These are phyloP conservation scores for Fusarium algeriense DNA, from an alignment of 2,329 filamentous ascomycete species.

Conservation along the genomic window DNA sequence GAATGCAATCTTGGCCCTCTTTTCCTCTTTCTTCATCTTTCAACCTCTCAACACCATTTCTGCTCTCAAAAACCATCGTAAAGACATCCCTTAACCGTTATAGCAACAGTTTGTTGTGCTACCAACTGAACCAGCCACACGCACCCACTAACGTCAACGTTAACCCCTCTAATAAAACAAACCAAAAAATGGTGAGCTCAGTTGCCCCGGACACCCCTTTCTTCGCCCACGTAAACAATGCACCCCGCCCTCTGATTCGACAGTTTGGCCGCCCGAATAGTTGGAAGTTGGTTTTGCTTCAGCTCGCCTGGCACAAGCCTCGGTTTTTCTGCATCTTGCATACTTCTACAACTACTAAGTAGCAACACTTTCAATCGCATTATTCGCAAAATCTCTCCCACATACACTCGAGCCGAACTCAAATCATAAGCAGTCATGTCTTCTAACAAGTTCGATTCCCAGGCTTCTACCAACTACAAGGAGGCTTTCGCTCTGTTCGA, in stretches of 20 bases:
- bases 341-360: constrained; percentile 23
- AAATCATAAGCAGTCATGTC: constrained; percentile 54
- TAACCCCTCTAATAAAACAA: constrained; percentile 29
- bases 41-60: constrained; percentile 43
- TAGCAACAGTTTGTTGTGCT: too few relatives aligned
- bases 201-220: constrained; percentile 51
- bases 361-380: constrained; percentile 34
- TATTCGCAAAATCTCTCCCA: constrained; percentile 18
- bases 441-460: constrained; percentile 66
- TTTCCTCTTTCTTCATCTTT: constrained; percentile 42
- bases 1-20: constrained; percentile 38
- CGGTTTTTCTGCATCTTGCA: constrained; percentile 22
- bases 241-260: constrained; percentile 54
- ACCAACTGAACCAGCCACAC: constrained; percentile 36
- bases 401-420: not conserved
- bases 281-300: constrained; percentile 45
- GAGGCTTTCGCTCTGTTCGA: constrained; percentile 99
- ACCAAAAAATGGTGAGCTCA: constrained; percentile 53
- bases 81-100: constrained; percentile 14
- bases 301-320: constrained; percentile 31
- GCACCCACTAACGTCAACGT: constrained; percentile 7
- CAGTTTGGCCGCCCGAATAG: constrained; percentile 36
- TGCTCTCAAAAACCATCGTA: constrained; percentile 13
- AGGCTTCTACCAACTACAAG: constrained; percentile 98
- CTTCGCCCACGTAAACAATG: constrained; percentile 51